These are phyloP conservation scores for Aspergillus amoenus DNA, from an alignment of 2,329 filamentous ascomycete genomes.

Conservation along the genomic window DNA sequence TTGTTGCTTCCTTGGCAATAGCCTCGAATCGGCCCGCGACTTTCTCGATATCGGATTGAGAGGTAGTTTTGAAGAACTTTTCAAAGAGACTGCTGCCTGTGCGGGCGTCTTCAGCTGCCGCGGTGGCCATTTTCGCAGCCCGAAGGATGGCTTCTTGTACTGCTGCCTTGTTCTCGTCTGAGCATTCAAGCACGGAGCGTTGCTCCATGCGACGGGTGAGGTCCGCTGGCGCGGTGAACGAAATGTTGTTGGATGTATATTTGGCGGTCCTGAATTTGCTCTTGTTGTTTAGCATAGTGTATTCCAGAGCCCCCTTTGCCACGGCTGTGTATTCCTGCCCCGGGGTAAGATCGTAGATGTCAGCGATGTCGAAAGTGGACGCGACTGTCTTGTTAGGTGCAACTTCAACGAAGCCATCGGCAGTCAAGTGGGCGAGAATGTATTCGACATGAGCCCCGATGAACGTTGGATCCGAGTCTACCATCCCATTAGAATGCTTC, in stretches of 20 bases:
- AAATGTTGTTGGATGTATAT: constrained; percentile 16
- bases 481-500: not conserved
- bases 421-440: constrained; percentile 11
- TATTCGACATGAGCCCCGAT: constrained; percentile 14
- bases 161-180: constrained; percentile 11
- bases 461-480: constrained; percentile 12
- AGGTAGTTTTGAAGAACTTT: constrained; percentile 18
- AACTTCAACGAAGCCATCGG: constrained; percentile 14
- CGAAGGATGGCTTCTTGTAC: constrained; percentile 12
- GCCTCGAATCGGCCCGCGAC: constrained; percentile 17
- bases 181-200: constrained; percentile 15
- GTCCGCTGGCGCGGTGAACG: constrained; percentile 8
- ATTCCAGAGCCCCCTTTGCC: constrained; percentile 13
- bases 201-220: not conserved
- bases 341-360: constrained; percentile 13
- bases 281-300: constrained; percentile 4
- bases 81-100: constrained; percentile 11
- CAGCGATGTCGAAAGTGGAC: constrained; percentile 15
- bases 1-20: constrained; percentile 16
- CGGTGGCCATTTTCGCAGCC: constrained; percentile 16
- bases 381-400: constrained; percentile 15
- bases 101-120: constrained; percentile 14
- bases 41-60: constrained; percentile 4
- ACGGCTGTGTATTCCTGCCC: constrained; percentile 13
- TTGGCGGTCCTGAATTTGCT: constrained; percentile 6